These are phyloP conservation scores for Hypoxylon sp. DNA, from an alignment of 2,329 filamentous ascomycete genomes.

Conservation along the genomic window DNA sequence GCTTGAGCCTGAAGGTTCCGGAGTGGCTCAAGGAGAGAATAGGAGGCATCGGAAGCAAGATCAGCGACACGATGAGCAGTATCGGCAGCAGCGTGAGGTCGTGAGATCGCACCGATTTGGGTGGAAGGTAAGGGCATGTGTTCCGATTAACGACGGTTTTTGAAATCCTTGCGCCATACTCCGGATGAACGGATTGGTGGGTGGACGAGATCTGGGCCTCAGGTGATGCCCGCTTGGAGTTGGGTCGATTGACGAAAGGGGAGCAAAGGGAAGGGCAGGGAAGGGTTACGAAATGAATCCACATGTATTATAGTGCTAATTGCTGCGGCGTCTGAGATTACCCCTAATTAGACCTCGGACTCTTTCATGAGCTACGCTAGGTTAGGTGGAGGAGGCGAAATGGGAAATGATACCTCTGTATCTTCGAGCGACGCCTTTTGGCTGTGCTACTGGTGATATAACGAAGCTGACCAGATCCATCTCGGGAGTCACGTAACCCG, in stretches of 20 bases:
- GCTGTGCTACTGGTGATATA: background rate
- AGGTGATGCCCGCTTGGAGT: constrained; percentile 27
- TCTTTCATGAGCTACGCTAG: constrained; percentile 19
- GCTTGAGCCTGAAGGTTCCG: constrained; percentile 67
- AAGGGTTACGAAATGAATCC: background rate
- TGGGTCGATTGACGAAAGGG: constrained; percentile 15
- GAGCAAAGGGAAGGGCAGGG: background rate
- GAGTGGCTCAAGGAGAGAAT: constrained; percentile 57
- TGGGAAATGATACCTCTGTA: constrained; percentile 24
- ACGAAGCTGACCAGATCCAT: background rate
- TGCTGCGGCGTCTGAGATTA: constrained; percentile 13
- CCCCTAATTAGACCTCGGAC: constrained; percentile 24
- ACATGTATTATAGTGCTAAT: constrained; percentile 29
- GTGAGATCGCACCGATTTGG: background rate
- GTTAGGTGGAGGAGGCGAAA: constrained; percentile 19
- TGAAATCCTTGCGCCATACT: constrained; percentile 6
- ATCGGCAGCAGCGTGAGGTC: constrained; percentile 53
- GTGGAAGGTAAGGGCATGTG: background rate
- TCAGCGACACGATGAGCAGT: constrained; percentile 61
- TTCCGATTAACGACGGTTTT: constrained; percentile 29
- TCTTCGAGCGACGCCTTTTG: background rate
- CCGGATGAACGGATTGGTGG: constrained; percentile 3
- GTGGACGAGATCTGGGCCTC: background rate
- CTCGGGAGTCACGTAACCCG: background rate
- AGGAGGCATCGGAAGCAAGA: constrained; percentile 60